A percentile compares a stretch with the other conserved stretches of the same genome.
Conservation (phyloP, 345 rosid species). For the Pistacia vera region DNA sequence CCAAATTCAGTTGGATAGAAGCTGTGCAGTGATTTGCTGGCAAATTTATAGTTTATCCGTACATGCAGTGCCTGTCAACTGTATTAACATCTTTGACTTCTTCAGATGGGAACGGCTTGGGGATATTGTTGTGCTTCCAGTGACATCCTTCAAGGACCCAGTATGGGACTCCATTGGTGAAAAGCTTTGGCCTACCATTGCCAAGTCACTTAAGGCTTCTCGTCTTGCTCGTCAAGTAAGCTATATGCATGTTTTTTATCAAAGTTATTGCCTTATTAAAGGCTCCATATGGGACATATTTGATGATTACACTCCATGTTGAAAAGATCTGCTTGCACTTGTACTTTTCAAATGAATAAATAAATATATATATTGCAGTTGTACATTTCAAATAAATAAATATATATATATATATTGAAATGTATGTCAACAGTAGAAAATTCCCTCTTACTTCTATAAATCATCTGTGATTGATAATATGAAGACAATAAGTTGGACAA, state of each 20-base stretch:
- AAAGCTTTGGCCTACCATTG: slow-evolving; percentile 76
- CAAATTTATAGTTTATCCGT: not conserved
- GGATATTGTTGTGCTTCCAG: slow-evolving; percentile 85
- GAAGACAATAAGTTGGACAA: not conserved
- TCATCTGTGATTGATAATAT: not conserved
- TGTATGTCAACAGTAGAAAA: not conserved
- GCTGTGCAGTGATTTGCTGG: not conserved
- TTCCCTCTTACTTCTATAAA: not conserved
- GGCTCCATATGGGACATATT: not conserved
- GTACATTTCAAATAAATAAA: too few relatives aligned
- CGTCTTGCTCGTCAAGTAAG: slow-evolving; percentile 89
- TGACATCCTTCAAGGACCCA: slow-evolving; percentile 76
- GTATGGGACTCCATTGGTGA: slow-evolving; percentile 63
- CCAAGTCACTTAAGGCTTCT: slow-evolving; percentile 56
- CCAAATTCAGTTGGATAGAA: not conserved
- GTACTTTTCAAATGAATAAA: too few relatives aligned
- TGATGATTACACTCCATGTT: not conserved
- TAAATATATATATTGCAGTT: not conserved
- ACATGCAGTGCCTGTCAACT: slow-evolving; percentile 1
- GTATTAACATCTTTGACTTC: slow-evolving; percentile 21
- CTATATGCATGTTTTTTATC: not conserved
- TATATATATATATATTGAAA: not conserved
- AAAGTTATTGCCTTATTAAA: not conserved
- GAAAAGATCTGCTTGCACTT: not conserved
- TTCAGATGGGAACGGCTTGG: slow-evolving; percentile 91